A percentile compares a stretch with the other conserved stretches of the same genome.
Conservation (phyloP, 495 filamentous ascomycete species). For the Clohesyomyces aquaticus region DNA sequence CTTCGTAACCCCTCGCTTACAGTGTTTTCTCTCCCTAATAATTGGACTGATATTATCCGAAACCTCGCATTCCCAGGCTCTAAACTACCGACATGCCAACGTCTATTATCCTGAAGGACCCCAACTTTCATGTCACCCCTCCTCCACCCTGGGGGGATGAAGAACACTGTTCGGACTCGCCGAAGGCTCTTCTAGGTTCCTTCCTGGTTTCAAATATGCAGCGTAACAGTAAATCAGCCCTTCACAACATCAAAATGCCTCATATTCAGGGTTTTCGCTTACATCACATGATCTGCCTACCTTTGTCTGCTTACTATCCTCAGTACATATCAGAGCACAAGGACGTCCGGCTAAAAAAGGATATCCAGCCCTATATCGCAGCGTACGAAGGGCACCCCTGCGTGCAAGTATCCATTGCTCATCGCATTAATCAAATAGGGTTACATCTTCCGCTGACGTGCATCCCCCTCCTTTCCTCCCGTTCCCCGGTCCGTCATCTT, state of each 20-base stretch:
- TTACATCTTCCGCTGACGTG: slow-evolving; percentile 41
- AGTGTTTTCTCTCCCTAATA: slow-evolving; percentile 4
- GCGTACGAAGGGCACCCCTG: slow-evolving; percentile 8
- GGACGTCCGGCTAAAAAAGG: slow-evolving; percentile 33
- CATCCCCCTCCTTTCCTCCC: slow-evolving; percentile 28
- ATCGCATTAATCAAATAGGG: slow-evolving; percentile 39
- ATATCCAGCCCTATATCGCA: slow-evolving; percentile 35
- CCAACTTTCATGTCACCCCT: background rate
- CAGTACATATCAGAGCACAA: slow-evolving; percentile 37
- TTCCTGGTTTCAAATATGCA: slow-evolving; percentile 24
- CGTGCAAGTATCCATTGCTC: slow-evolving; percentile 26
- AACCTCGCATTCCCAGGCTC: slow-evolving; percentile 13
- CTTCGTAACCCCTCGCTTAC: slow-evolving; percentile 5
- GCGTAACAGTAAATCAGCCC: slow-evolving; percentile 16
- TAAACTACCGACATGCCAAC: slow-evolving; percentile 34
- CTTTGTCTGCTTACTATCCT: slow-evolving; percentile 20
- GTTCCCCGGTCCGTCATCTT: slow-evolving; percentile 22
- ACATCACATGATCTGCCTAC: slow-evolving; percentile 37
- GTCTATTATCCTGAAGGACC: slow-evolving; percentile 6
- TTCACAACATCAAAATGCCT: slow-evolving; percentile 16
- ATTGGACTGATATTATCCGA: slow-evolving; percentile 32
- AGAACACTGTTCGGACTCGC: slow-evolving; percentile 27
- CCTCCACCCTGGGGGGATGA: background rate
- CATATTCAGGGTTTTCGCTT: slow-evolving; percentile 7
- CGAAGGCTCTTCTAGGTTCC: too few species aligned